These are phyloP conservation scores for Ophiostoma ips DNA, from an alignment of 2,329 filamentous ascomycete species.

Conservation along the genomic window DNA sequence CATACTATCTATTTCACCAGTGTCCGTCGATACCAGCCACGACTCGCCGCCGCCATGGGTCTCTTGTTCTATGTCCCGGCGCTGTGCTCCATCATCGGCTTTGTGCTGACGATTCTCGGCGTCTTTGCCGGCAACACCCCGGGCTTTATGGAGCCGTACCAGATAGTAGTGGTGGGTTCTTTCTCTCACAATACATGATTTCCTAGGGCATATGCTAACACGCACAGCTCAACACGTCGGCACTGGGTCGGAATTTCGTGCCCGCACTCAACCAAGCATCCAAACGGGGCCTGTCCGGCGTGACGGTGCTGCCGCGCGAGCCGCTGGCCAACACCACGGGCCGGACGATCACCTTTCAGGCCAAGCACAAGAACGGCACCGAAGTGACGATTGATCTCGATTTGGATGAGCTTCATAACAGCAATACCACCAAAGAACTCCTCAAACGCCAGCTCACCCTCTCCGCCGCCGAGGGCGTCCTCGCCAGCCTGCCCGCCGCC, in stretches of 20 bases:
- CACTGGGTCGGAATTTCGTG: slow-evolving; percentile 26
- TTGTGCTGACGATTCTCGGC: slow-evolving; percentile 23
- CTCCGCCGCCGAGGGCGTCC: slow-evolving; percentile 12
- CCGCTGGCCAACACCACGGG: slow-evolving; percentile 8
- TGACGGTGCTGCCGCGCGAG: slow-evolving; percentile 6
- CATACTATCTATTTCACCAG: no score
- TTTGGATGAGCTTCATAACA: background rate
- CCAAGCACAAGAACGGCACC: slow-evolving; percentile 6
- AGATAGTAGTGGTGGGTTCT: slow-evolving; percentile 22
- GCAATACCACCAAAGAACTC: background rate
- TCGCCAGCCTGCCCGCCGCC: slow-evolving; percentile 14
- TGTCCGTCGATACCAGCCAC: no score
- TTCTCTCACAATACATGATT: no score
- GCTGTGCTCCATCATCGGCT: slow-evolving; percentile 22
- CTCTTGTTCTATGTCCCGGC: slow-evolving; percentile 16
- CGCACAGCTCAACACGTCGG: slow-evolving; percentile 27
- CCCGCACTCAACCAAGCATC: slow-evolving; percentile 16
- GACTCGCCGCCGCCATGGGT: background rate
- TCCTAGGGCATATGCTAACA: background rate
- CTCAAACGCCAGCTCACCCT: slow-evolving; percentile 10
- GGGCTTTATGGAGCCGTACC: slow-evolving; percentile 24
- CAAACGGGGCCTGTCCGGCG: slow-evolving; percentile 14
- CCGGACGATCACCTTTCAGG: background rate
- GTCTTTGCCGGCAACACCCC: slow-evolving; percentile 26
- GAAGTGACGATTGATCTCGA: background rate